Percentiles rank a stretch among this genome's conserved stretches.
These are phyloP conservation scores for Colletotrichum liaoningense DNA, from an alignment of 2,329 filamentous ascomycete species.

Conservation along the genomic window DNA sequence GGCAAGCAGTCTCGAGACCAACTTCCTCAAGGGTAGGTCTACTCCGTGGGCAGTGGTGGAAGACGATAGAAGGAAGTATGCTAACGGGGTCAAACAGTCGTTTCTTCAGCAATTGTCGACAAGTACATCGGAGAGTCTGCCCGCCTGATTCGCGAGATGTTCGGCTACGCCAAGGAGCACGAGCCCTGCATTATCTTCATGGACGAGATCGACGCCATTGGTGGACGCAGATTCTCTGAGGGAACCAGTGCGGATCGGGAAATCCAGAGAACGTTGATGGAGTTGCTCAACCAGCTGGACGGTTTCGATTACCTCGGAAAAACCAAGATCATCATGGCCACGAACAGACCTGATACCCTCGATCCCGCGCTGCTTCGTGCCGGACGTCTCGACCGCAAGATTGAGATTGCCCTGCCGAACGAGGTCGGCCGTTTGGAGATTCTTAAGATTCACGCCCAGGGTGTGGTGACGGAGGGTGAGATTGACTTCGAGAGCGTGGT, in stretches of 20 bases:
- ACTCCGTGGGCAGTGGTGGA: not conserved
- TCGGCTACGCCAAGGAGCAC: slow-evolving; percentile 98
- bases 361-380: slow-evolving; percentile 93
- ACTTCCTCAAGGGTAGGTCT: slow-evolving; percentile 90
- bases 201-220: slow-evolving; percentile 99
- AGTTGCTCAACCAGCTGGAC: slow-evolving; percentile 97
- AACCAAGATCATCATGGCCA: slow-evolving; percentile 99
- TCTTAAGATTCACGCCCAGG: slow-evolving; percentile 93
- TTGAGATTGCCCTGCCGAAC: slow-evolving; percentile 96
- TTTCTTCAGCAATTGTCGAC: slow-evolving; percentile 98
- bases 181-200: slow-evolving; percentile 99
- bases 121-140: slow-evolving; percentile 99
- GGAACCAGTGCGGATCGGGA: slow-evolving; percentile 97
- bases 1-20: slow-evolving; percentile 95
- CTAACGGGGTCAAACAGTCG: slow-evolving; percentile 68
- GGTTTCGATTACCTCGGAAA: slow-evolving; percentile 99
- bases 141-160: slow-evolving; percentile 98
- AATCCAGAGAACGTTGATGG: slow-evolving; percentile 98
- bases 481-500: slow-evolving; percentile 99
- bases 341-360: slow-evolving; percentile 95
- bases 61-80: not conserved
- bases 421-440: slow-evolving; percentile 97
- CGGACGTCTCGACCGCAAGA: slow-evolving; percentile 94
- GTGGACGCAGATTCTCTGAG: slow-evolving; percentile 95
- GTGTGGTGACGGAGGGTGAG: slow-evolving; percentile 90